Base-by-base conservation (phyloP, 345 rosid species). In the Hibiscus mutabilis region DNA sequence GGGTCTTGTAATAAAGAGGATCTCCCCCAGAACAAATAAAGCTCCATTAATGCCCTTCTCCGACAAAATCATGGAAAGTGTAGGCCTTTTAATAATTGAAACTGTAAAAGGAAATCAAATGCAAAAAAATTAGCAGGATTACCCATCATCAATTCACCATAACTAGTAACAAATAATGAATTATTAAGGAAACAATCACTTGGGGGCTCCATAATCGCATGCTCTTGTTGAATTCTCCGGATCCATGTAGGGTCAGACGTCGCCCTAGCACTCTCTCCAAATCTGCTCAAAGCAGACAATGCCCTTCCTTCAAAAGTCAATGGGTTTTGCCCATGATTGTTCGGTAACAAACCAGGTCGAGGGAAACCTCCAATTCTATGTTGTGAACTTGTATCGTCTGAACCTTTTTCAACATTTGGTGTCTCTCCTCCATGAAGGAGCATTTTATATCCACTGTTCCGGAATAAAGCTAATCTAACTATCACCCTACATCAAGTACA, bases 381-480 rank as follows among this genome's bases (percentile, higher is more conserved):
- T 70, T 79, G 86, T 31, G 84, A 75, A 77, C 61, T 76, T 31
- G 87, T 60, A 74, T 71, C 35, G 40, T 83, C 79, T 15, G 73
- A 52, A 66, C 75, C 70, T 68, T 81, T 80, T 73, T 85, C 95
- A 35, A 76, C 78, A 73, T 89, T 96, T 75, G 86, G 87, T 44
- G 86, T 88, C 78, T 86, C 92, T 25, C 97, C 97, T 31, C 99
- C 98, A 72, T 92, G 94, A 66, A 92, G 86, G 82, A 92, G 90
- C 97, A 96, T 96, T 86, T 79, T 91, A 79, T 89, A 96, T 42
- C 97, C 96, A 59, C 91, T 83, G 69, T 84, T 78, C 64, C 81
- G 82, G 72, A 96, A 88, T 84, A 86, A 73, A 25, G 93, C 90
- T 82, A 96, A 81, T 75, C 97, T 86, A 65, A 86, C 79, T 8